Evolutionary conservation across 2,329 filamentous ascomycete genomes (phyloP), one percentile per base, ranked within the genome.

Genomic region (Colletotrichum trifolii): DNA sequence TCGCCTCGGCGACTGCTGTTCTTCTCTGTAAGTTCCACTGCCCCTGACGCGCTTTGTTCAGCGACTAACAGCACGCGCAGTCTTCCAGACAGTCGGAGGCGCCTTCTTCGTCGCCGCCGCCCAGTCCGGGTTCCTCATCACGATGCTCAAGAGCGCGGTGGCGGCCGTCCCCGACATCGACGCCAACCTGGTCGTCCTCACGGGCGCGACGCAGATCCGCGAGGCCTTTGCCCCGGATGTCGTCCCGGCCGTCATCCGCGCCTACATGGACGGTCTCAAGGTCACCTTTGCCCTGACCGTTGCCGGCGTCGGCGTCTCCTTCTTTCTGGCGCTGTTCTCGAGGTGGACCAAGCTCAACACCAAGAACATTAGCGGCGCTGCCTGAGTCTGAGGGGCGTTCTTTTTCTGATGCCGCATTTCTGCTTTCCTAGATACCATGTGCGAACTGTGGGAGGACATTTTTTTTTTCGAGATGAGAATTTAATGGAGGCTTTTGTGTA

Each of bases 211-310:
- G 0, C 82, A 86, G 68, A 79, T 93, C 42, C 83, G 87, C 68
- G 64, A 72, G 6, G 76, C 76, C 2, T 86, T 91, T 67, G 71
- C 81, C 0, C 60, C 71, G 0, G 72, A 84, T n/a, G 81, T 80
- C 62, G 77, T 90, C 2, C 71, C 77, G 0, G 78, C 80, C 0
- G 87, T 92, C 45, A 79, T 91, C 34, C 68, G 74, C 0, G 87
- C 86, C 0, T 92, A 92, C 77, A 91, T 85, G 69, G 76, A 85
- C 57, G 86, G 86, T 0, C 85, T 90, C 69, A 88, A 89, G 71
- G 87, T 90, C 8, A 81, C 83, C 5, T 85, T 89, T 43, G 89
- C 87, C 9, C 79, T 89, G 68, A 82, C 82, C 12, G 79, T 83
- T 17, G 73, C 89, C 5, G 83, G 81, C 36, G 80, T 76, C 2